phyloP scores from a whole-genome alignment of 805 yeast genomes.

The Blastobotrys muscicola region DNA sequence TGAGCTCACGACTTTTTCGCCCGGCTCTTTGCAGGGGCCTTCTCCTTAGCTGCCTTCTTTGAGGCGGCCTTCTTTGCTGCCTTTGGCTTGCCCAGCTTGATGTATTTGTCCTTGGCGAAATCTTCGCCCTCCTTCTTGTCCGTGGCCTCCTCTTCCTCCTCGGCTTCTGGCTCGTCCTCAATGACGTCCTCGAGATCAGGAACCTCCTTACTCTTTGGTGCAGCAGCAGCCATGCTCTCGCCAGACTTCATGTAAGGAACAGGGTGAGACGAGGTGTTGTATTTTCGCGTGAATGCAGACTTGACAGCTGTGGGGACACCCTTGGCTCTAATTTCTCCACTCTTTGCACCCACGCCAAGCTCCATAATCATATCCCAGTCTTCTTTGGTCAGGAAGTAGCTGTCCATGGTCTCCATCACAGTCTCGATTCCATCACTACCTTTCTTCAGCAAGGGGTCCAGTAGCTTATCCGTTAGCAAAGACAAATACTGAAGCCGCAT shows the following conservation, averaged over 20 bases:
- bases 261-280: slow-evolving; percentile 73
- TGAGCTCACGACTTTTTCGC: slow-evolving; percentile 8
- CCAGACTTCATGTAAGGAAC: slow-evolving; percentile 59
- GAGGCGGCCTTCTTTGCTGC: slow-evolving; percentile 15
- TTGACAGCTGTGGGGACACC: slow-evolving; percentile 70
- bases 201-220: slow-evolving; percentile 17
- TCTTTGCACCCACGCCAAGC: slow-evolving; percentile 56
- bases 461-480: slow-evolving; percentile 44
- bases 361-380: slow-evolving; percentile 90
- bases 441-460: slow-evolving; percentile 45
- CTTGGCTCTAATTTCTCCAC: slow-evolving; percentile 39
- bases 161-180: slow-evolving; percentile 29
- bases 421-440: slow-evolving; percentile 58
- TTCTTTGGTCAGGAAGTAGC: slow-evolving; percentile 75
- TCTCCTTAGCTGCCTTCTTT: slow-evolving; percentile 13
- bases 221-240: slow-evolving; percentile 28
- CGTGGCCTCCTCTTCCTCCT: slow-evolving; percentile 32
- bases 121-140: slow-evolving; percentile 40
- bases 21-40: too few species aligned
- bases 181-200: slow-evolving; percentile 70
- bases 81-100: slow-evolving; percentile 40
- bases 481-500: slow-evolving; percentile 73
- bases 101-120: slow-evolving; percentile 51
- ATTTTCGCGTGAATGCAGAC: slow-evolving; percentile 76
- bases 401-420: slow-evolving; percentile 68